Base-by-base conservation (phyloP, 371 early-diverging fungal species). In the Mucor plumbeus region DNA sequence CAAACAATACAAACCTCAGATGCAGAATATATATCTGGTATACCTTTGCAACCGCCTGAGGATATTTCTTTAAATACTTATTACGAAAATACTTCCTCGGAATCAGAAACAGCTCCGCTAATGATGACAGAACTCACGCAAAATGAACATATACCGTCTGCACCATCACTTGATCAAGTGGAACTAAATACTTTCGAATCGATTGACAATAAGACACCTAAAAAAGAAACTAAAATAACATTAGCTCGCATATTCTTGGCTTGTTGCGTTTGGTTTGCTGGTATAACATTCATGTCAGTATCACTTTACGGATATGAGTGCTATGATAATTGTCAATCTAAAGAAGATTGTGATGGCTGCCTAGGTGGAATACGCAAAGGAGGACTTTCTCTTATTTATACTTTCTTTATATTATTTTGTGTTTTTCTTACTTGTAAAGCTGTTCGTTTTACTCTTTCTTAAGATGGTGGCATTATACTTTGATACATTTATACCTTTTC, bases 101-200 rank as follows among this genome's bases (percentile, higher is more conserved):
- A 21, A 11, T 13, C 50, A 21, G 50, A 50, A 6, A 26, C 50
- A 50, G 26, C 21, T 0, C 50, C 50, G 9, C 11, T 50, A 11
- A 50, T 50, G 50, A 26, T 26, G 26, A 11, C 19, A 4, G 21
- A 50, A 10, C 2, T 1, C 11, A n/a, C 4, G 9, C 4, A 7
- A 7, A 26, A 21, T 21, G 26, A 26, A 5, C 9, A 13, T 11
- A 50, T 21, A 50, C 50, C 50, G 11, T 50, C 50, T 0, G 50
- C 50, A 50, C 50, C 50, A 26, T 50, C 50, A 26, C 50, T 50
- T 50, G 50, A 50, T 10, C 50, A 50, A 50, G 26, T 50, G 19
- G 11, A 50, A 21, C 9, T 11, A 1, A 50, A 9, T 13, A 21
- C 8, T 8, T 50, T 26, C 8, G 50, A 26, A 11, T 50, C 50